Conservation (phyloP, 768 basidiomycete species). For the Boletus subparvulus region DNA sequence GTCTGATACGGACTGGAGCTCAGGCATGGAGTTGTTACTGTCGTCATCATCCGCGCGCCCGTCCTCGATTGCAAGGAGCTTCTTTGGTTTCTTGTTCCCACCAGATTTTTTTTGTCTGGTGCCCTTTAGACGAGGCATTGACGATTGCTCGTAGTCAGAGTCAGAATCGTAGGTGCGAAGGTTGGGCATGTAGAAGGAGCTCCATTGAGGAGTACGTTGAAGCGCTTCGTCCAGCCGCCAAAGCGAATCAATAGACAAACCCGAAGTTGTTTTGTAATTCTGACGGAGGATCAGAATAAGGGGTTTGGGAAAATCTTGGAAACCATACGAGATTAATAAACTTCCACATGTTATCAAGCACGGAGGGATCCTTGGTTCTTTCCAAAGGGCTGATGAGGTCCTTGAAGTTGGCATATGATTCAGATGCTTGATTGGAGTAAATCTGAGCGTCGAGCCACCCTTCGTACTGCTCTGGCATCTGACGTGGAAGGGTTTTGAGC, state of each 20-base stretch:
- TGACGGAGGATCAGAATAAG: conserved; percentile 29
- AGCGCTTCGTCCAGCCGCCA: conserved; percentile 61
- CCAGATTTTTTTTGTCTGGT: conserved; percentile 17
- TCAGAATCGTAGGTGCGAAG: conserved; percentile 21
- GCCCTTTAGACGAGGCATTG: conserved; percentile 9
- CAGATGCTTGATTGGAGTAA: conserved; percentile 57
- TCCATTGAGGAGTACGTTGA: conserved; percentile 60
- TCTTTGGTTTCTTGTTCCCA: conserved; percentile 33
- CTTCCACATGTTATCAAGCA: conserved; percentile 66
- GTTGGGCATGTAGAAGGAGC: conserved; percentile 37
- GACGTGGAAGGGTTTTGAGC: conserved; percentile 49
- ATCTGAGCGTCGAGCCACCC: conserved; percentile 69
- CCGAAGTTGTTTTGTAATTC: conserved; percentile 59
- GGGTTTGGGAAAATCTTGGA: background rate
- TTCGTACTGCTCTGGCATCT: conserved; percentile 62
- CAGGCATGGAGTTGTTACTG: conserved; percentile 61
- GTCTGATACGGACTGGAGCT: conserved; percentile 63
- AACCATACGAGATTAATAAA: conserved; percentile 54
- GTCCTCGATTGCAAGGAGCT: conserved; percentile 51
- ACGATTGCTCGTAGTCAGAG: conserved; percentile 26
- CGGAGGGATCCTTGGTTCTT: conserved; percentile 46
- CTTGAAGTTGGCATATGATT: conserved; percentile 49
- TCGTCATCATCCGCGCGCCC: conserved; percentile 40
- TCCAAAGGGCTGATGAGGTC: conserved; percentile 59
- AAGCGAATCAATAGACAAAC: conserved; percentile 56